These are phyloP conservation scores for Lachnellula hyalina DNA, from an alignment of 2,329 filamentous ascomycete genomes.

Conservation along the genomic window DNA sequence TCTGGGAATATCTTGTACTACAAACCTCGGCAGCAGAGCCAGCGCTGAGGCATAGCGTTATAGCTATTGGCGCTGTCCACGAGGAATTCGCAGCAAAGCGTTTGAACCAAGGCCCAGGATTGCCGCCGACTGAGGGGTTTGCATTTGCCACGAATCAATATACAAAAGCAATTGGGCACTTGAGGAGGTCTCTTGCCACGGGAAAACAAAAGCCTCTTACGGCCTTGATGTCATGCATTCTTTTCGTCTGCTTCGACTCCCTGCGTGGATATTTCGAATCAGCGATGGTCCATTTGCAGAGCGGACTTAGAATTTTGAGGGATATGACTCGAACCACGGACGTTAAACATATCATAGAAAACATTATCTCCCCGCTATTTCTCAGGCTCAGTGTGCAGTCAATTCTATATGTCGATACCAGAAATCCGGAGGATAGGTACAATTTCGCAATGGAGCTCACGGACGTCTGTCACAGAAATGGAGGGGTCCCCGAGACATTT, in stretches of 20 bases:
- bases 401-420: conserved; percentile 28
- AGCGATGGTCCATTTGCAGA: conserved; percentile 28
- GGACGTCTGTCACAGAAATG: conserved; percentile 8
- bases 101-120: conserved; percentile 5
- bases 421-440: conserved; percentile 11
- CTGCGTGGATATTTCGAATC: conserved; percentile 25
- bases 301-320: conserved; percentile 25
- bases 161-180: conserved; percentile 25
- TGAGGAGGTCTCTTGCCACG: conserved; percentile 19
- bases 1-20: conserved; percentile 27
- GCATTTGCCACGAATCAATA: conserved; percentile 28
- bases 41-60: conserved; percentile 26
- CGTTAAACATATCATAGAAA: conserved; percentile 19
- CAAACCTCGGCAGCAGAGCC: conserved; percentile 24
- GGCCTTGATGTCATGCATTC: conserved; percentile 27
- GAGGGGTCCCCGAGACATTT: conserved; percentile 18
- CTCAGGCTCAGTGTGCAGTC: conserved; percentile 24
- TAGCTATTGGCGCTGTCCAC: conserved; percentile 28
- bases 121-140: conserved; percentile 7
- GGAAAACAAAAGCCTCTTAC: conserved; percentile 22
- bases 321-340: conserved; percentile 10
- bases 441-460: conserved; percentile 18
- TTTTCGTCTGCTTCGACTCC: conserved; percentile 29
- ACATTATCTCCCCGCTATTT: conserved; percentile 23
- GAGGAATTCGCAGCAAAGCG: conserved; percentile 23